Evolutionary conservation across 1,284 basidiomycete genomes (phyloP).

Genomic region (Heterobasidion parviporum): DNA sequence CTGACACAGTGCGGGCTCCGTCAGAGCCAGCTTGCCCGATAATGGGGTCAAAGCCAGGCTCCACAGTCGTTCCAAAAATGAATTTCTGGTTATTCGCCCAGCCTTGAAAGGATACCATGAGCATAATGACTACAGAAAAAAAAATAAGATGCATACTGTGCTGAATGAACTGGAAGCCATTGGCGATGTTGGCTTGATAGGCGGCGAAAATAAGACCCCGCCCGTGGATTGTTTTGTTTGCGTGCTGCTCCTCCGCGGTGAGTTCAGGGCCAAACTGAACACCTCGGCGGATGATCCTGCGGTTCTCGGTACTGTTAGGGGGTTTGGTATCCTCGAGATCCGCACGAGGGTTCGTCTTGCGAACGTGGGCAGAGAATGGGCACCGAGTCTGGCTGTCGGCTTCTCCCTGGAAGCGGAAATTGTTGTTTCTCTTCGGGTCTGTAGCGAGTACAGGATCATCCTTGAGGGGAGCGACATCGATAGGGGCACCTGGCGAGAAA

Average conservation of each 20-base stretch:
- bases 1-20: not conserved
- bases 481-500: not conserved
- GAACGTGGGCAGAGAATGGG: not conserved
- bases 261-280: not conserved
- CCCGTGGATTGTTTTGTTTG: not conserved
- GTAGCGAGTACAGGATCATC: not conserved
- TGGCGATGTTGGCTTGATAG: not conserved
- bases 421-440: not conserved
- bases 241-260: not conserved
- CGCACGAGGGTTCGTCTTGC: not conserved
- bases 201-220: not conserved
- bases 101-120: not conserved
- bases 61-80: not conserved
- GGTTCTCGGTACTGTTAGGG: not conserved
- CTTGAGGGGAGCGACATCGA: not conserved
- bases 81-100: not conserved
- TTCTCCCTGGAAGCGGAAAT: not conserved
- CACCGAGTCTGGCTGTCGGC: not conserved
- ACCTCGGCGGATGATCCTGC: not conserved
- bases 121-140: not conserved
- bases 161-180: not conserved
- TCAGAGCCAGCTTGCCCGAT: not conserved
- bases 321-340: not conserved
- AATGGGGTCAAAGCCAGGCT: not conserved
- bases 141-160: not conserved